Conservation (phyloP, 352 stramenopile genomes). For the Globisporangium rhizosaccharum region DNA sequence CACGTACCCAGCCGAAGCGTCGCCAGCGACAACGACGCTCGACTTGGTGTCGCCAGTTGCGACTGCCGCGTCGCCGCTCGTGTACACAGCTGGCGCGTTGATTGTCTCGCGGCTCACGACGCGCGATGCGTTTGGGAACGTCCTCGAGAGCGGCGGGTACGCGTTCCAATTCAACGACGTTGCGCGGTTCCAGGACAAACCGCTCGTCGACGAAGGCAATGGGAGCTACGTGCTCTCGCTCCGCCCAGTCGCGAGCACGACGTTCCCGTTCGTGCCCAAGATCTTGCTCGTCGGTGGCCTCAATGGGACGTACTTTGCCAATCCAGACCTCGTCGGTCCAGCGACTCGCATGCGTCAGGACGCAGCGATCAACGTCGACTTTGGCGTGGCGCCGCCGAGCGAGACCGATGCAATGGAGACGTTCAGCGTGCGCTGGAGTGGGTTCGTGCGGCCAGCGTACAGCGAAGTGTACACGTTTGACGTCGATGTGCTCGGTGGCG, state of each 20-base stretch:
- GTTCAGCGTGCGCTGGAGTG: conserved; percentile 58
- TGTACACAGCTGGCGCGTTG: conserved; percentile 24
- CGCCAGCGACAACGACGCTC: conserved; percentile 35
- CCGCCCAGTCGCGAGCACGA: conserved; percentile 11
- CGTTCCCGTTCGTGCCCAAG: conserved; percentile 37
- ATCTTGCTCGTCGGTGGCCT: conserved; percentile 49
- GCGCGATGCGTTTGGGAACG: conserved; percentile 41
- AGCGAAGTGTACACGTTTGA: conserved; percentile 59
- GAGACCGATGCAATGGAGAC: conserved; percentile 30
- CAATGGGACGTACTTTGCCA: conserved; percentile 47
- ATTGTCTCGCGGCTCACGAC: conserved; percentile 37
- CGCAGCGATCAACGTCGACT: conserved; percentile 41
- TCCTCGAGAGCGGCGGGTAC: conserved; percentile 45
- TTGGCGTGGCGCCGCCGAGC: conserved; percentile 25
- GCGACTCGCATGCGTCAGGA: conserved; percentile 29
- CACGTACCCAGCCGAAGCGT: conserved; percentile 37
- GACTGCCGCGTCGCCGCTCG: conserved; percentile 16
- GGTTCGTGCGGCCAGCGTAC: conserved; percentile 40
- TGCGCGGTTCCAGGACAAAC: conserved; percentile 12
- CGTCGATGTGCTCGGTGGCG: conserved; percentile 25
- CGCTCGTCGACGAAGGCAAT: conserved; percentile 27
- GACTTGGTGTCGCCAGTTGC: conserved; percentile 34
- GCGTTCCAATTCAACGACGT: conserved; percentile 32
- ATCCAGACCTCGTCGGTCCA: conserved; percentile 21
- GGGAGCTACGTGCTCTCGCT: conserved; percentile 41